Percentiles rank a stretch among this genome's conserved stretches.
Conservation (phyloP, 2,329 filamentous ascomycete species). For the Didymellaceae sp. region DNA sequence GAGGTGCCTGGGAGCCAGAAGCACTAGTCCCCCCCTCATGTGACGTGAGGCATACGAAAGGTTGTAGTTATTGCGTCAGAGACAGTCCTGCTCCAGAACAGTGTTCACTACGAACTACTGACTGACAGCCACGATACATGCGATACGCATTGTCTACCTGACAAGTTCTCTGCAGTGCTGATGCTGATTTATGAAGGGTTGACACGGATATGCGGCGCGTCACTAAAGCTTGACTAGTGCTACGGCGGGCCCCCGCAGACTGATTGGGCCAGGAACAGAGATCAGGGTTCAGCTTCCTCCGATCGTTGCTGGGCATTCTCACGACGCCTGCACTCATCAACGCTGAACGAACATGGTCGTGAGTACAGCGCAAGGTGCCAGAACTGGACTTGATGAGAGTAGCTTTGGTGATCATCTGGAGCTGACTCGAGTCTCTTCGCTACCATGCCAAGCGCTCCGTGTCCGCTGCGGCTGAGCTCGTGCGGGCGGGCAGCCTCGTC, state of each 20-base stretch:
- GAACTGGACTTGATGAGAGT: neutral
- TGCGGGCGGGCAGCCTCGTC: constrained; percentile 9
- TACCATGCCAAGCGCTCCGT: constrained; percentile 18
- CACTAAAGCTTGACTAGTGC: constrained; percentile 1
- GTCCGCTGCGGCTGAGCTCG: constrained; percentile 18
- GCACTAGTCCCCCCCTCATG: no score
- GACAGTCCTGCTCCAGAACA: no score
- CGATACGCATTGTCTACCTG: no score
- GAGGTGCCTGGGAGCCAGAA: no score
- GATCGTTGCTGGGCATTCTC: constrained; percentile 5
- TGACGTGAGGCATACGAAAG: no score
- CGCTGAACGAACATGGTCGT: neutral
- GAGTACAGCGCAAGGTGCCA: neutral
- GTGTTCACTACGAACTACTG: no score
- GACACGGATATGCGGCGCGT: constrained; percentile 14
- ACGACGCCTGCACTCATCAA: neutral
- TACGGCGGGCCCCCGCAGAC: constrained; percentile 4
- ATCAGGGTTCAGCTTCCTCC: constrained; percentile 10
- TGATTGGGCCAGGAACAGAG: constrained; percentile 7
- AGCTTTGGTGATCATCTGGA: neutral
- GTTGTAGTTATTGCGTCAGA: no score
- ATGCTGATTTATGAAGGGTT: no score
- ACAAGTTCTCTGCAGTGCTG: no score
- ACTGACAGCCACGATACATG: no score
- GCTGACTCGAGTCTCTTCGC: constrained; percentile 1